Evolutionary conservation across 768 basidiomycete species (phyloP), one percentile per base, ranked within the genome.

Genomic region (Xerocomellus intermedius): DNA sequence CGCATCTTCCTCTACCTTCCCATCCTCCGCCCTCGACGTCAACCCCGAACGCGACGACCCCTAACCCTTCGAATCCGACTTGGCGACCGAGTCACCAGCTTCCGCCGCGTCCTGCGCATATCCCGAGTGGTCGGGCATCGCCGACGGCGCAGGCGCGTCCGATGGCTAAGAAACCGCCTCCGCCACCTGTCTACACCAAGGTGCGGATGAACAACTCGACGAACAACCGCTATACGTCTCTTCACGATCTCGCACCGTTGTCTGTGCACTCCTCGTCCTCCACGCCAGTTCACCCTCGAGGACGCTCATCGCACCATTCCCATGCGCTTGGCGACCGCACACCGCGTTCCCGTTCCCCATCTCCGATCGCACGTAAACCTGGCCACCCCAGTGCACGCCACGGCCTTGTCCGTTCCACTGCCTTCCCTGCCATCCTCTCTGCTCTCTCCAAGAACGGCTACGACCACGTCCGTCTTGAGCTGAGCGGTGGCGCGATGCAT

Each of bases 381-480:
- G 71, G 73, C 2, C 70, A 73, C 19, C 63, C 70, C 17, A 60
- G 59, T 9, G 57, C 63, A 21, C 66, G 66, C 1, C 61, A 68
- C 36, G 64, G 59, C 12, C 55, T 45, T 37, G 59, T 58, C 5
- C 65, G 65, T 37, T 46, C 69, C 16, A 22, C 60, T 0, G 65
- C 66, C 7, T 66, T 66, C 26, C 43, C 64, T 1, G 42, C 62
- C 24, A 51, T 58, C 42, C 57, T 70, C 16, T 76, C 77, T 36
- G 79, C 74, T 61, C 75, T 93, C 41, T 77, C 78, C 58, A 73
- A 73, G 66, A 91, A 86, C 56, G 85, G 83, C 45, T 75, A 76
- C 57, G 87, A 90, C 16, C 82, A 91, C 70, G 77, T 91, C 42
- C 78, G 77, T 57, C 71, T 93, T 16, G 80, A 82, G 48, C 75